phyloP scores from a whole-genome alignment of 75 land plant species.

The Gnetum montanum region DNA sequence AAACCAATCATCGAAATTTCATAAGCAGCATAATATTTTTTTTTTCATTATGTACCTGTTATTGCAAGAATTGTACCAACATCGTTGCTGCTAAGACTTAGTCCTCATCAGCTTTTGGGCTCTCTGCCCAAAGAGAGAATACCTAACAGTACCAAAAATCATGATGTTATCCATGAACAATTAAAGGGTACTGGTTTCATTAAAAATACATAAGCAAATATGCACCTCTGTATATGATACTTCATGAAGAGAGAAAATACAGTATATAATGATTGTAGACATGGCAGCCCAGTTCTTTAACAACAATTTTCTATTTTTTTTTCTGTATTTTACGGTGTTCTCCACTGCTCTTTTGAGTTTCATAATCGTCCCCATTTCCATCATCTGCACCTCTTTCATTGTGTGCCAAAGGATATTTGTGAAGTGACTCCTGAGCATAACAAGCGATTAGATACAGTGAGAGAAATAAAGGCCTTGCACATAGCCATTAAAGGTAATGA shows the following conservation, averaged over 20 bases:
- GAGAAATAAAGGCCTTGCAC: no score
- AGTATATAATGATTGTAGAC: slow-evolving; percentile 30
- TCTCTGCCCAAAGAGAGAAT: background rate
- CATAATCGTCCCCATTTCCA: background rate
- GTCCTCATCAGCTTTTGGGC: background rate
- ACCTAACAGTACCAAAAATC: background rate
- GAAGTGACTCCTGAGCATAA: background rate
- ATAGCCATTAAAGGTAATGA: no score
- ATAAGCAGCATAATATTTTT: no score
- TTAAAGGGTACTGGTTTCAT: no score
- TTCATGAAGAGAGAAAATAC: slow-evolving; percentile 38
- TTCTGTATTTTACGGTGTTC: background rate
- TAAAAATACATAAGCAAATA: no score
- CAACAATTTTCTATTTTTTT: slow-evolving; percentile 11
- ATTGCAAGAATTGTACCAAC: background rate
- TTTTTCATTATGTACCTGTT: background rate
- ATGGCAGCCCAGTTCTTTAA: slow-evolving; percentile 29
- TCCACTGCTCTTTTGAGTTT: background rate
- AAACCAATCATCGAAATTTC: no score
- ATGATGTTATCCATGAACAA: no score
- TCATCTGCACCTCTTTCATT: background rate
- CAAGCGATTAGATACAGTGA: no score
- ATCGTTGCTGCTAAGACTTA: background rate
- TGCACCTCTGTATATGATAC: slow-evolving; percentile 51
- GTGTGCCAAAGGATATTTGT: background rate